A percentile compares a stretch with the other conserved stretches of the same genome.
Conservation (phyloP, 164 flowering plant species). For the Vitis amurensis region DNA sequence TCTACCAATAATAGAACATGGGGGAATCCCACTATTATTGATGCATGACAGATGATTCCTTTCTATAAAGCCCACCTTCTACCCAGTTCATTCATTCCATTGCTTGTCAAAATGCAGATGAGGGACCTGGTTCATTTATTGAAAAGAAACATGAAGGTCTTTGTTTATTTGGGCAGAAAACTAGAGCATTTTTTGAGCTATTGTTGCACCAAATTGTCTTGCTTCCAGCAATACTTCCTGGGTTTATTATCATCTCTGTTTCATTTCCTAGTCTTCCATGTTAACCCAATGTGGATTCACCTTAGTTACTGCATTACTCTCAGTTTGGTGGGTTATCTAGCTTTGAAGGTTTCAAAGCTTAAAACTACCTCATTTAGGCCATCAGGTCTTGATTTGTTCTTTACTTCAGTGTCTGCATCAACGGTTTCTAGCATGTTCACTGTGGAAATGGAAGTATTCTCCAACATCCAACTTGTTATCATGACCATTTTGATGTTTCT, state of each 20-base stretch:
- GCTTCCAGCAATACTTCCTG: neutral
- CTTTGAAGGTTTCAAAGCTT: constrained; percentile 34
- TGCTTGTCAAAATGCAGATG: no score
- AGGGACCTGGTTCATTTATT: no score
- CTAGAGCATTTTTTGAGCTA: neutral
- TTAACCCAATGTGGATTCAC: constrained; percentile 41
- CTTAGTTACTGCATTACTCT: constrained; percentile 41
- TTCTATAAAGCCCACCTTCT: no score
- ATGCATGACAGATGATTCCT: no score
- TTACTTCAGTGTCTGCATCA: constrained; percentile 72
- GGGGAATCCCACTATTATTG: no score
- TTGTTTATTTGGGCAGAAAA: neutral
- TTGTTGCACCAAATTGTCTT: no score
- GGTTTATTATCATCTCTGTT: neutral
- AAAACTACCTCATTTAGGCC: constrained; percentile 21
- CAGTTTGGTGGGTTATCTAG: constrained; percentile 43
- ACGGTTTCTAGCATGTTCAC: constrained; percentile 83
- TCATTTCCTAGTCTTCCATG: constrained; percentile 8
- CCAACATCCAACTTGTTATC: constrained; percentile 60
- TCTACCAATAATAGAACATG: no score
- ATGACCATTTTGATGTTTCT: constrained; percentile 60
- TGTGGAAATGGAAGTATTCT: constrained; percentile 83
- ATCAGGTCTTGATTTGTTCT: constrained; percentile 49
- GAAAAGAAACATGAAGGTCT: neutral
- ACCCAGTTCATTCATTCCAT: no score